Evolutionary conservation across 2,329 filamentous ascomycete genomes (phyloP).

Genomic region (Penicillium palitans): DNA sequence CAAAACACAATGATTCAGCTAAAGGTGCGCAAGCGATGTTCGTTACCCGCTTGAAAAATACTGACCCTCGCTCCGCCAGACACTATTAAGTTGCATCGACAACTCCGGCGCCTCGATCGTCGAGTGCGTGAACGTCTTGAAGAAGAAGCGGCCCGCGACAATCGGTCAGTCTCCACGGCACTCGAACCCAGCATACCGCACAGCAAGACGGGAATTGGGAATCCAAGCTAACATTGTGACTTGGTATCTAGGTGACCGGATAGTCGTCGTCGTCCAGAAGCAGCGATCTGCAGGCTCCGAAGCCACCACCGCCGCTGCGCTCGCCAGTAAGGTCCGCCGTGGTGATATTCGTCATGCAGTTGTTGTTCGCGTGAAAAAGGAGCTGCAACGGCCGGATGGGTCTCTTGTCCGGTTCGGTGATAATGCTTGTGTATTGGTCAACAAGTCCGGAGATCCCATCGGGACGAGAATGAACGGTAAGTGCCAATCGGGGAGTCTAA

Average conservation of each 20-base stretch:
- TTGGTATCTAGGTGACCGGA: slow-evolving; percentile 72
- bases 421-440: slow-evolving; percentile 96
- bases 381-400: slow-evolving; percentile 82
- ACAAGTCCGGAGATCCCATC: slow-evolving; percentile 94
- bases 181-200: background rate
- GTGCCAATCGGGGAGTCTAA: slow-evolving; percentile 24
- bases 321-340: slow-evolving; percentile 89
- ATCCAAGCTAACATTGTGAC: background rate
- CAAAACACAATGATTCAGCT: slow-evolving; percentile 79
- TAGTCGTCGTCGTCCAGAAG: slow-evolving; percentile 97
- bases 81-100: slow-evolving; percentile 99
- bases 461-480: slow-evolving; percentile 82
- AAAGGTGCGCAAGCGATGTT: slow-evolving; percentile 56
- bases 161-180: slow-evolving; percentile 65
- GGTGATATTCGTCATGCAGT: slow-evolving; percentile 97
- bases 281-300: slow-evolving; percentile 76
- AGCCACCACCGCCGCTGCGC: slow-evolving; percentile 69
- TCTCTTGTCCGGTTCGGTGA: slow-evolving; percentile 92
- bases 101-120: slow-evolving; percentile 97
- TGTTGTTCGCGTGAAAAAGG: slow-evolving; percentile 86
- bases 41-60: background rate
- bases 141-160: slow-evolving; percentile 79
- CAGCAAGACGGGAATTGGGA: background rate
- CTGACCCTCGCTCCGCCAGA: slow-evolving; percentile 52
- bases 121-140: slow-evolving; percentile 91